Conservation (phyloP, 768 basidiomycete genomes). For the Mrakia gelida region DNA sequence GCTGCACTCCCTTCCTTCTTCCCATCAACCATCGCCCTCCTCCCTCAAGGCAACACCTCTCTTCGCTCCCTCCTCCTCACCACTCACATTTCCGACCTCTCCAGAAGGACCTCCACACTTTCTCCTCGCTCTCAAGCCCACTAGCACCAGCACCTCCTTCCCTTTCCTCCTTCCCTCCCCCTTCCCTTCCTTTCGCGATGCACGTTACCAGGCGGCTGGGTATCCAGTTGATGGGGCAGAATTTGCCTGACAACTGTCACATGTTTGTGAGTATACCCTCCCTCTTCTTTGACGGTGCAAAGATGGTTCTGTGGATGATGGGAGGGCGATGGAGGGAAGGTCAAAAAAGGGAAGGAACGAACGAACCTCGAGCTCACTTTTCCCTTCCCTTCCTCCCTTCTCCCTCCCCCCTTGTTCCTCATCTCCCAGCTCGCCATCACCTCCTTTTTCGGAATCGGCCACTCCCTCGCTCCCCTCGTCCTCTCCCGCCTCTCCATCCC, state of each 20-base stretch:
- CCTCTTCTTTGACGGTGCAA: not conserved
- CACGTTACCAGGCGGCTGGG: not conserved
- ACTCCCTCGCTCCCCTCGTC: conserved; percentile 66
- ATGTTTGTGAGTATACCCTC: not conserved
- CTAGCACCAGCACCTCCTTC: too few relatives aligned
- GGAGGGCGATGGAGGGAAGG: not conserved
- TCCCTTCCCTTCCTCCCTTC: not conserved
- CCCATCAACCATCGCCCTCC: too few relatives aligned
- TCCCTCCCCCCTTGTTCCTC: not conserved
- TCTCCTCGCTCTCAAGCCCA: too few relatives aligned
- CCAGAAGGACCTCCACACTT: too few relatives aligned
- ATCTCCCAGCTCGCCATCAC: conserved; percentile 76
- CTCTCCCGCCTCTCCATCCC: conserved; percentile 92
- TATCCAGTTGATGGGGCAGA: not conserved
- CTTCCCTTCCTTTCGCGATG: not conserved
- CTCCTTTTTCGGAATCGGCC: conserved; percentile 82
- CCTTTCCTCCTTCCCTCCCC: too few relatives aligned
- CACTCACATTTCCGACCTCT: too few relatives aligned
- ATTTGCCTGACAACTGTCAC: not conserved
- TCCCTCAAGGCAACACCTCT: too few relatives aligned
- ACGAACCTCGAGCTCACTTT: conserved; percentile 1
- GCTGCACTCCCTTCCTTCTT: too few relatives aligned
- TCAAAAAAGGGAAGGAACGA: not conserved
- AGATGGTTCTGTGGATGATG: not conserved
- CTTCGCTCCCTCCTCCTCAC: too few relatives aligned